Conservation (phyloP, 202 grass and related monocot genomes). For the Carex sylvatica region DNA sequence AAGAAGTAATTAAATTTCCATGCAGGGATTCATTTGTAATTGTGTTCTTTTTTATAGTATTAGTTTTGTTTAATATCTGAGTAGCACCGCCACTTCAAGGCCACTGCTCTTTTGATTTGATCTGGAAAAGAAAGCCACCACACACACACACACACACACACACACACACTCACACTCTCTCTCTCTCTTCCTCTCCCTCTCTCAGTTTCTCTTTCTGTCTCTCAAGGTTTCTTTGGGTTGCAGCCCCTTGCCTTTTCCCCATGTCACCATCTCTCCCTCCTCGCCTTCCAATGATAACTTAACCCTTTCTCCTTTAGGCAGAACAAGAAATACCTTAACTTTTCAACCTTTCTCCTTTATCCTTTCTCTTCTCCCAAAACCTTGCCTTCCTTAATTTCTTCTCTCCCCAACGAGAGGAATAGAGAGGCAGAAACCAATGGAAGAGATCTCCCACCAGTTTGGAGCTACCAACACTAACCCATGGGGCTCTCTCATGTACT, state of each 20-base stretch:
- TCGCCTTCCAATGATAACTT: constrained; percentile 53
- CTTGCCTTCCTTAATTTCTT: constrained; percentile 53
- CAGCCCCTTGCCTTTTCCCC: constrained; percentile 48
- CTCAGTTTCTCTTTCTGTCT: constrained; percentile 27
- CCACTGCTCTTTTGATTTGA: constrained; percentile 37
- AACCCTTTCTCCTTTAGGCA: constrained; percentile 7
- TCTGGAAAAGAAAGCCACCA: constrained; percentile 34
- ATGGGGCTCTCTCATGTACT: constrained; percentile 38
- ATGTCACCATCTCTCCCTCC: constrained; percentile 7
- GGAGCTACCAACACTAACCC: constrained; percentile 43
- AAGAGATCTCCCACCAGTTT: constrained; percentile 78
- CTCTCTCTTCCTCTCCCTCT: constrained; percentile 12
- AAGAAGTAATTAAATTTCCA: not conserved
- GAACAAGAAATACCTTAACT: constrained; percentile 28
- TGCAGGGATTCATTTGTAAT: not conserved
- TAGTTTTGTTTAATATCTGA: constrained; percentile 14
- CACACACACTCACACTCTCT: not conserved
- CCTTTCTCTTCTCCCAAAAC: constrained; percentile 27
- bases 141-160: not conserved
- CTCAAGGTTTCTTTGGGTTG: constrained; percentile 30
- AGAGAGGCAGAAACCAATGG: constrained; percentile 54
- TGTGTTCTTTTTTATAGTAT: not conserved
- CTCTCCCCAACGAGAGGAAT: constrained; percentile 28
- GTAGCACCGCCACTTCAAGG: constrained; percentile 31
- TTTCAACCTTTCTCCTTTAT: constrained; percentile 21